Evolutionary conservation across 768 basidiomycete genomes (phyloP).

Genomic region (Russula virescens): DNA sequence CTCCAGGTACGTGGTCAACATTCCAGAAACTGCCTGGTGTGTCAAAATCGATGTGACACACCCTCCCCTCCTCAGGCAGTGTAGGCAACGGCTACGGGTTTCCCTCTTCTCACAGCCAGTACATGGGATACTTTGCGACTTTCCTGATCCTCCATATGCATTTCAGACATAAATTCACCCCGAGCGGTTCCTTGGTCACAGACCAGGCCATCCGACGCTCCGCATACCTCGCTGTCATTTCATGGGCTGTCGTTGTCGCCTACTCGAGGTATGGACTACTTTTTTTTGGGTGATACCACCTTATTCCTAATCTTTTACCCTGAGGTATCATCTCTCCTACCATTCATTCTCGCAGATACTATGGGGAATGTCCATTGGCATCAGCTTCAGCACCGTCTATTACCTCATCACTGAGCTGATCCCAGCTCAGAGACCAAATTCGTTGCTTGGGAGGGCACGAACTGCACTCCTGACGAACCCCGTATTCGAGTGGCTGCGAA

Average conservation of each 20-base stretch:
- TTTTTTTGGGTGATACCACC: not conserved
- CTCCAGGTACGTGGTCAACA: constrained; percentile 44
- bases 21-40: not conserved
- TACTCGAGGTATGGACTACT: constrained; percentile 59
- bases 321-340: constrained; percentile 65
- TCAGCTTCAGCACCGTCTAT: constrained; percentile 44
- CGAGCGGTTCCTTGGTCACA: constrained; percentile 45
- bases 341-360: constrained; percentile 67
- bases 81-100: constrained; percentile 76
- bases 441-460: constrained; percentile 47
- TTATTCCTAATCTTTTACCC: not conserved
- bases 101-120: constrained; percentile 85
- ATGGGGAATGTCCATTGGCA: constrained; percentile 70
- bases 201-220: constrained; percentile 46
- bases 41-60: constrained; percentile 1
- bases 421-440: constrained; percentile 48
- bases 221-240: constrained; percentile 45
- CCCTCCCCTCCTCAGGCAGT: constrained; percentile 36
- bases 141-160: constrained; percentile 71
- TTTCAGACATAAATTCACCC: constrained; percentile 58
- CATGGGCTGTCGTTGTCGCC: constrained; percentile 62
- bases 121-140: constrained; percentile 81
- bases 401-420: constrained; percentile 56
- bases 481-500: constrained; percentile 55
- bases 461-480: constrained; percentile 48